Percentiles rank a stretch among this genome's conserved stretches.
These are phyloP conservation scores for Alternaria gansuensis DNA, from an alignment of 2,329 filamentous ascomycete genomes.

Conservation along the genomic window DNA sequence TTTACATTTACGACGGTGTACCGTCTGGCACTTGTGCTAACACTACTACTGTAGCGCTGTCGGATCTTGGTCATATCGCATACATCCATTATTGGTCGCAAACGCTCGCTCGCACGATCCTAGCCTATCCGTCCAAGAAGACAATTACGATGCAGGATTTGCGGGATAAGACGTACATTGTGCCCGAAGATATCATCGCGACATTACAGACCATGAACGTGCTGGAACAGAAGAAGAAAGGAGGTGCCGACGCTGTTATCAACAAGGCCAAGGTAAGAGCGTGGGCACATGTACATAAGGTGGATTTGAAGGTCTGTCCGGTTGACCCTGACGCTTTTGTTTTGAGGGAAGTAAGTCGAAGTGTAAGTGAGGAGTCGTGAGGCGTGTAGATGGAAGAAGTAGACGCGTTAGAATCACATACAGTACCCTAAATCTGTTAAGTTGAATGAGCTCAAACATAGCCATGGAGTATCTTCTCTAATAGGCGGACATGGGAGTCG, in stretches of 20 bases:
- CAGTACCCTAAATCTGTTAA: background rate
- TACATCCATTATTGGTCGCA: slow-evolving; percentile 88
- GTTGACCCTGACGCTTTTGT: slow-evolving; percentile 80
- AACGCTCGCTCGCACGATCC: slow-evolving; percentile 76
- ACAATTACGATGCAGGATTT: slow-evolving; percentile 74
- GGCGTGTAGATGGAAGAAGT: background rate
- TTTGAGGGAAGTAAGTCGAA: slow-evolving; percentile 59
- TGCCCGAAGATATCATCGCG: slow-evolving; percentile 80
- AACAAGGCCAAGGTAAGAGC: slow-evolving; percentile 68
- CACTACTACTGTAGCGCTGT: slow-evolving; percentile 66
- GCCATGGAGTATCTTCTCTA: no score
- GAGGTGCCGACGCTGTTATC: slow-evolving; percentile 60
- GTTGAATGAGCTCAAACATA: no score
- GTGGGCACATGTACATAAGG: slow-evolving; percentile 71
- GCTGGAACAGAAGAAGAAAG: slow-evolving; percentile 64
- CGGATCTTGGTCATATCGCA: slow-evolving; percentile 80
- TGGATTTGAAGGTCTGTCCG: slow-evolving; percentile 66
- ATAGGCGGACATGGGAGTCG: no score
- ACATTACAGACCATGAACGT: slow-evolving; percentile 83
- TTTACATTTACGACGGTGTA: background rate
- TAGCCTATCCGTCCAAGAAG: slow-evolving; percentile 58
- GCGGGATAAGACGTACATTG: slow-evolving; percentile 81
- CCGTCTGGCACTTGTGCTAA: slow-evolving; percentile 11
- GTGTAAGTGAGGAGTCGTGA: slow-evolving; percentile 38
- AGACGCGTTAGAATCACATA: background rate